These are phyloP conservation scores for Pseudovirgaria hyperparasitica DNA, from an alignment of 2,329 filamentous ascomycete genomes.

Conservation along the genomic window DNA sequence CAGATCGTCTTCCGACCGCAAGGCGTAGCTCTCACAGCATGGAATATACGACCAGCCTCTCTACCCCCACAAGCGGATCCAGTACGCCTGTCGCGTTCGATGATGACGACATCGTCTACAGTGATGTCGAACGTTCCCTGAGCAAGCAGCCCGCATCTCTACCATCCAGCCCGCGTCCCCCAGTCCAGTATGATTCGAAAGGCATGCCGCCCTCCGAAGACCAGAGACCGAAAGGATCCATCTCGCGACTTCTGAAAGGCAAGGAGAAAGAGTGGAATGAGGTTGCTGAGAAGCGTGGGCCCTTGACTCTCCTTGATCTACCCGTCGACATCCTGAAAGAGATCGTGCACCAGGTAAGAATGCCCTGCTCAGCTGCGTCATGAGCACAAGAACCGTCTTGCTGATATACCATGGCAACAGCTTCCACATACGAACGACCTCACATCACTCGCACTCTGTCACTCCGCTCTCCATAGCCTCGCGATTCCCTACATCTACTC, in stretches of 20 bases:
- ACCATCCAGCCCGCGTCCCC: too few relatives aligned
- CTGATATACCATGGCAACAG: slow-evolving; percentile 29
- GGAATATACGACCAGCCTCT: too few relatives aligned
- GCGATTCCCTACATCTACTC: slow-evolving; percentile 71
- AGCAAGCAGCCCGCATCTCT: too few relatives aligned
- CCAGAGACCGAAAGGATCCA: slow-evolving; percentile 14
- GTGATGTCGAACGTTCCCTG: too few relatives aligned
- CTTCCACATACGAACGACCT: slow-evolving; percentile 73
- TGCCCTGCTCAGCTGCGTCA: slow-evolving; percentile 1
- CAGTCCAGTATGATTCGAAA: too few relatives aligned
- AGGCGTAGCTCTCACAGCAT: too few relatives aligned
- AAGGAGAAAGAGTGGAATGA: slow-evolving; percentile 28
- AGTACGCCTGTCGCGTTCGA: too few relatives aligned
- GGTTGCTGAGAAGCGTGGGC: slow-evolving; percentile 34
- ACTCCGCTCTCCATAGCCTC: slow-evolving; percentile 63
- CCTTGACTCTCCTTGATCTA: slow-evolving; percentile 57
- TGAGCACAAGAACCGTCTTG: too few relatives aligned
- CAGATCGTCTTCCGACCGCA: too few relatives aligned
- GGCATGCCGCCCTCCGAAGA: too few relatives aligned
- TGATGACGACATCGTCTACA: too few relatives aligned
- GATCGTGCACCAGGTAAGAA: slow-evolving; percentile 61
- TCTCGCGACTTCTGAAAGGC: slow-evolving; percentile 35
- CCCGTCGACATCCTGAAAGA: slow-evolving; percentile 67
- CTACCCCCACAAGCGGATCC: too few relatives aligned
- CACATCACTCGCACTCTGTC: slow-evolving; percentile 63